phyloP scores from a whole-genome alignment of 2,329 filamentous ascomycete species.

The Fusarium acutatum region DNA sequence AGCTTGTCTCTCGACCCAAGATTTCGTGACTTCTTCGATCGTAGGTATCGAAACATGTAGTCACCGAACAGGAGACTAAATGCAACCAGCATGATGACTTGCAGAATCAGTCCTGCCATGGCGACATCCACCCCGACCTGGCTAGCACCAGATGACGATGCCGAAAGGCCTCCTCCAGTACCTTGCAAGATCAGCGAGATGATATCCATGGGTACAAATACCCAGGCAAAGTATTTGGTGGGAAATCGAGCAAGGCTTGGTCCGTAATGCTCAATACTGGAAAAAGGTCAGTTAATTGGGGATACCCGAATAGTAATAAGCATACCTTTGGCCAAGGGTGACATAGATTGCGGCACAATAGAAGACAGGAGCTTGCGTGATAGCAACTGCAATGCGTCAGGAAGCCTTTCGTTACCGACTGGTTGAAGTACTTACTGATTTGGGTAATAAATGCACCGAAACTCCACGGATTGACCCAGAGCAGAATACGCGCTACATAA shows the following conservation, averaged over 20 bases:
- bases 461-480: constrained; percentile 62
- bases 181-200: constrained; percentile 61
- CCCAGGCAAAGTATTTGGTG: constrained; percentile 46
- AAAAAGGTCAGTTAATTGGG: neutral
- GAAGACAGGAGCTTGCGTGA: constrained; percentile 53
- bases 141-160: constrained; percentile 46
- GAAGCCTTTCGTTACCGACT: accelerated
- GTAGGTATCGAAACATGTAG: constrained; percentile 48
- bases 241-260: constrained; percentile 46
- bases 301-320: accelerated
- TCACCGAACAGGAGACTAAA: constrained; percentile 53
- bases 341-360: constrained; percentile 50
- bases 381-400: constrained; percentile 39
- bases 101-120: constrained; percentile 58
- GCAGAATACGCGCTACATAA: constrained; percentile 64
- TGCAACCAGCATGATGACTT: constrained; percentile 56
- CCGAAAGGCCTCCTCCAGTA: constrained; percentile 57
- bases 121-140: constrained; percentile 56
- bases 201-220: constrained; percentile 58
- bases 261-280: constrained; percentile 45
- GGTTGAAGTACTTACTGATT: constrained; percentile 47
- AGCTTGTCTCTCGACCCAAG: neutral
- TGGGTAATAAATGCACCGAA: constrained; percentile 67
- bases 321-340: constrained; percentile 24
- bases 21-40: neutral